These are phyloP conservation scores for Agaricales sp. DNA, from an alignment of 1,284 basidiomycete genomes.

Conservation along the genomic window DNA sequence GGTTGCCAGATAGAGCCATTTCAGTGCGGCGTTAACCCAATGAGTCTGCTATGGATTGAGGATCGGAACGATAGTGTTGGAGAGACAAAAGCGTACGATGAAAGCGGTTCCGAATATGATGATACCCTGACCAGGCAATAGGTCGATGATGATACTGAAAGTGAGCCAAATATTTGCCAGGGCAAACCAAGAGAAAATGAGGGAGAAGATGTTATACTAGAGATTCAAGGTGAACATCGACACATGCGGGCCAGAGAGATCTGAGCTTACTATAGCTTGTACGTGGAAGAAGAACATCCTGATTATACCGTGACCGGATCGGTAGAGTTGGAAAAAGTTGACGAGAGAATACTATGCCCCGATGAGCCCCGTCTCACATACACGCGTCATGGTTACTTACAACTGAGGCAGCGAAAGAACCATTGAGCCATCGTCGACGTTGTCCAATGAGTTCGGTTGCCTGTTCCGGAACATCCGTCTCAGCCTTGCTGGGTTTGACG, in stretches of 20 bases:
- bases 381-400: slow-evolving; percentile 32
- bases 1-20: slow-evolving; percentile 86
- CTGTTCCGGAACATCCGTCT: slow-evolving; percentile 88
- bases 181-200: slow-evolving; percentile 88
- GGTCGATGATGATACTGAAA: slow-evolving; percentile 92
- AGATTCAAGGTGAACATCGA: slow-evolving; percentile 5
- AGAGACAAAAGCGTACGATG: slow-evolving; percentile 38
- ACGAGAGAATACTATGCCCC: slow-evolving; percentile 72
- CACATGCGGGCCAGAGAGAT: neutral
- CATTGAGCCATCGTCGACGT: slow-evolving; percentile 93
- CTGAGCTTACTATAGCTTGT: slow-evolving; percentile 67
- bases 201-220: slow-evolving; percentile 69
- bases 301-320: slow-evolving; percentile 73
- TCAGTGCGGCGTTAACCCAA: slow-evolving; percentile 78
- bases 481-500: slow-evolving; percentile 92
- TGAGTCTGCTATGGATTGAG: slow-evolving; percentile 53
- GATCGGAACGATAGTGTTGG: slow-evolving; percentile 10
- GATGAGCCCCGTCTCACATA: slow-evolving; percentile 2
- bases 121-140: slow-evolving; percentile 60
- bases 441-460: slow-evolving; percentile 92
- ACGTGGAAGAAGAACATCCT: slow-evolving; percentile 94
- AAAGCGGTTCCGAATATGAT: slow-evolving; percentile 59
- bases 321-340: slow-evolving; percentile 89
- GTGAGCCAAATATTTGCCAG: slow-evolving; percentile 93
- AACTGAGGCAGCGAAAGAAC: slow-evolving; percentile 93